phyloP scores from a whole-genome alignment of 768 basidiomycete genomes.

The Russula sp. region DNA sequence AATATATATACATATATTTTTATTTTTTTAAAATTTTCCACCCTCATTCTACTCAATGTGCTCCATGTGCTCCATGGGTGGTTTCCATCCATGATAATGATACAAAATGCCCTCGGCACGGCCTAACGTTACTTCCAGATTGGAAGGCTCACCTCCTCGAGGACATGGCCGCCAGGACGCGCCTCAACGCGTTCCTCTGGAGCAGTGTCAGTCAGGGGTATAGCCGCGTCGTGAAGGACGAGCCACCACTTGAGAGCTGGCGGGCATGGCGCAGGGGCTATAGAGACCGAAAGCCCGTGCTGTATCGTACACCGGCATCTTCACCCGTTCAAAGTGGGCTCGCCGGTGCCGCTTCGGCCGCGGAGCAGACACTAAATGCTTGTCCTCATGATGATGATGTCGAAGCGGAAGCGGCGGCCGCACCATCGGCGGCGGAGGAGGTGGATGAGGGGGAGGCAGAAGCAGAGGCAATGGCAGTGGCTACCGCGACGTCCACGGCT shows the following conservation, averaged over 20 bases:
- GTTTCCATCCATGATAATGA: no score
- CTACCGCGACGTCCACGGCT: no score
- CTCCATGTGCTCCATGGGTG: no score
- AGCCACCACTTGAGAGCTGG: slow-evolving; percentile 1
- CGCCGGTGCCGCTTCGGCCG: not conserved
- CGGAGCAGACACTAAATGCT: not conserved
- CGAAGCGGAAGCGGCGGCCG: no score
- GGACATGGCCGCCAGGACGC: not conserved
- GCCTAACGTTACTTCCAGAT: not conserved
- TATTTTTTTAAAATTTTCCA: no score
- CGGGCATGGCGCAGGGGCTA: slow-evolving; percentile 9
- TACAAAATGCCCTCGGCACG: no score
- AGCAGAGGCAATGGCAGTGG: no score
- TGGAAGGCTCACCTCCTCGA: not conserved
- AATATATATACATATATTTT: no score
- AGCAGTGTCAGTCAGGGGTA: slow-evolving; percentile 15
- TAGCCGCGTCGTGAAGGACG: not conserved
- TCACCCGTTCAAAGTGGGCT: not conserved
- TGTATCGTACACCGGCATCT: not conserved
- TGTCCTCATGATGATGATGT: no score
- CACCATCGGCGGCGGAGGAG: not conserved
- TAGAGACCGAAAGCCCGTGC: not conserved
- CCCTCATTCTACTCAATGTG: no score
- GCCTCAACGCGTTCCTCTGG: slow-evolving; percentile 14
- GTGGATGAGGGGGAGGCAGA: not conserved